A percentile compares a stretch with the other conserved stretches of the same genome.
phyloP scores from a whole-genome alignment of 306 rosid species.

The Inga leiocalycina region DNA sequence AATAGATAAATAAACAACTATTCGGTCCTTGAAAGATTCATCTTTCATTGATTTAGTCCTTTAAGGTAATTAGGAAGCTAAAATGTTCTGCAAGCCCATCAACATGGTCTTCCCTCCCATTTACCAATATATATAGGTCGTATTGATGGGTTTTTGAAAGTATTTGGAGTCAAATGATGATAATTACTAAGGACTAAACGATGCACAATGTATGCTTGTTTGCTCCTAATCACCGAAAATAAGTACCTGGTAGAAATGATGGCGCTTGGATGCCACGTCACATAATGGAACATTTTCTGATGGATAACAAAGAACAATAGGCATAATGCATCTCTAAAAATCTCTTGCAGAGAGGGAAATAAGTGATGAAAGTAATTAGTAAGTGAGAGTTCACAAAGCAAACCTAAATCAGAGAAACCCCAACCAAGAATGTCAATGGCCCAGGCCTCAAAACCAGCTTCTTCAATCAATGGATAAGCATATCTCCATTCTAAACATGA shows the following conservation, averaged over 20 bases:
- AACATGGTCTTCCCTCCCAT: not conserved
- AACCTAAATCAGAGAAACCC: constrained; percentile 90
- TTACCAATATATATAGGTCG: not conserved
- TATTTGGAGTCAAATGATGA: not conserved
- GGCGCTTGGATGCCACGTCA: constrained; percentile 66
- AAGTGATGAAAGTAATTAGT: not conserved
- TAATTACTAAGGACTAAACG: not conserved
- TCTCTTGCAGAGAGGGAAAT: not conserved
- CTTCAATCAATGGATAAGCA: constrained; percentile 74
- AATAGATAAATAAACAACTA: not conserved
- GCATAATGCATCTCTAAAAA: not conserved
- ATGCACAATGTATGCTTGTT: not conserved
- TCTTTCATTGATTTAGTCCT: not conserved
- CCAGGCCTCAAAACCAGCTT: constrained; percentile 81
- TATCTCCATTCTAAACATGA: constrained; percentile 95
- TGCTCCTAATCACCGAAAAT: not conserved
- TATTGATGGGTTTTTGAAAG: not conserved
- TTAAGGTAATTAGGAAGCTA: not conserved
- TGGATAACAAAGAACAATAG: constrained; percentile 17
- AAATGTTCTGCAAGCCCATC: not conserved
- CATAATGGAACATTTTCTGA: constrained; percentile 66
- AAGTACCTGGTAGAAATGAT: constrained; percentile 71
- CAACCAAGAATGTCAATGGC: constrained; percentile 88
- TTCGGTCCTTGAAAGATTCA: not conserved
- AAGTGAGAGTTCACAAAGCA: constrained; percentile 18